These are phyloP conservation scores for Fusarium nygamai DNA, from an alignment of 2,329 filamentous ascomycete genomes.

Conservation along the genomic window DNA sequence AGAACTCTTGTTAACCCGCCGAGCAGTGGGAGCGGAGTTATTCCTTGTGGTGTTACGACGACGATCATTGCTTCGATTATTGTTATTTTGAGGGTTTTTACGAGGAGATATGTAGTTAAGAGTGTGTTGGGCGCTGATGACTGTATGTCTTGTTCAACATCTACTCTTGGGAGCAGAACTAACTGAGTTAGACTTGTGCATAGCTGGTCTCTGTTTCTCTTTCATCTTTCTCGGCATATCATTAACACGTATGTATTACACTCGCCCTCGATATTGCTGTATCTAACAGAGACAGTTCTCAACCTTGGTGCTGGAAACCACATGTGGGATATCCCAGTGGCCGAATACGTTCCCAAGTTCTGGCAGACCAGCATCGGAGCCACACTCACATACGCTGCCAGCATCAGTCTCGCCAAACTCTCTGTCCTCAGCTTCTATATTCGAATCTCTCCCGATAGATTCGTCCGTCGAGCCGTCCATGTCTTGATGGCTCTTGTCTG, in stretches of 20 bases:
- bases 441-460: slow-evolving; percentile 48
- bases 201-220: slow-evolving; percentile 39
- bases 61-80: slow-evolving; percentile 37
- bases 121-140: slow-evolving; percentile 43
- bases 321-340: slow-evolving; percentile 43
- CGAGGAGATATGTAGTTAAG: slow-evolving; percentile 43
- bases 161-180: neutral
- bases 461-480: slow-evolving; percentile 37
- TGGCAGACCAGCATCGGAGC: slow-evolving; percentile 49
- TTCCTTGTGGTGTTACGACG: slow-evolving; percentile 37
- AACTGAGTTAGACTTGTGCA: slow-evolving; percentile 37
- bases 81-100: slow-evolving; percentile 42
- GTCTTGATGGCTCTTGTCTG: slow-evolving; percentile 48
- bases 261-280: fast-evolving
- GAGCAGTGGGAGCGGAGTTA: slow-evolving; percentile 34
- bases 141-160: slow-evolving; percentile 29
- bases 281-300: slow-evolving; percentile 32
- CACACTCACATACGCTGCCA: slow-evolving; percentile 54
- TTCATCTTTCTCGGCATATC: slow-evolving; percentile 38
- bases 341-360: slow-evolving; percentile 37
- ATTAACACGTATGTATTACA: slow-evolving; percentile 34
- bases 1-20: slow-evolving; percentile 35
- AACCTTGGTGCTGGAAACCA: slow-evolving; percentile 42
- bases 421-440: slow-evolving; percentile 59
- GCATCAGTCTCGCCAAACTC: slow-evolving; percentile 53